phyloP scores from a whole-genome alignment of 1,139 yeast species.

The Pichia sp. region DNA sequence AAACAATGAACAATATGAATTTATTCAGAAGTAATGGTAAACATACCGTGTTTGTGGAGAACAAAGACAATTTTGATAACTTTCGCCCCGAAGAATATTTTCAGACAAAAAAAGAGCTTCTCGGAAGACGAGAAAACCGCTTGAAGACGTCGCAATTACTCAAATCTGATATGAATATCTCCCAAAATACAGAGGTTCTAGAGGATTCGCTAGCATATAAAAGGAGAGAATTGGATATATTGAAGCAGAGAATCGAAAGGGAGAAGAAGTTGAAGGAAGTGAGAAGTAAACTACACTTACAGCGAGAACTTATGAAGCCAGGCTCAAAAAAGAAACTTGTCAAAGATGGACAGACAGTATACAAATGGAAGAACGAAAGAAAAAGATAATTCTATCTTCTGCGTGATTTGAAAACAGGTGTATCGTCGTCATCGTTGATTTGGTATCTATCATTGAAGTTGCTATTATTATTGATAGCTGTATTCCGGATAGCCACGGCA shows the following conservation, averaged over 20 bases:
- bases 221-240: conserved; percentile 50
- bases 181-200: conserved; percentile 22
- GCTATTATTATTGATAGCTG: background rate
- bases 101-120: conserved; percentile 62
- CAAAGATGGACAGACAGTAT: conserved; percentile 62
- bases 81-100: conserved; percentile 66
- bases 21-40: conserved; percentile 55
- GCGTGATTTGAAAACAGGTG: conserved; percentile 37
- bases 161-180: conserved; percentile 27
- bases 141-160: conserved; percentile 60
- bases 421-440: conserved; percentile 34
- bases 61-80: conserved; percentile 47
- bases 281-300: conserved; percentile 67
- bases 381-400: conserved; percentile 46
- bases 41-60: conserved; percentile 84
- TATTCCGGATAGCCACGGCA: background rate
- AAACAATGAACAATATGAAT: conserved; percentile 50
- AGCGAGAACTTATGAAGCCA: conserved; percentile 83
- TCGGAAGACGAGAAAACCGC: conserved; percentile 69
- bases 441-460: background rate
- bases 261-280: conserved; percentile 64
- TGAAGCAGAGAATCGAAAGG: conserved; percentile 61
- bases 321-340: conserved; percentile 80
- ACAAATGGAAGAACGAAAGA: conserved; percentile 84
- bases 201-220: conserved; percentile 33